phyloP scores from a whole-genome alignment of 495 filamentous ascomycete genomes.

The Platismatia glauca region DNA sequence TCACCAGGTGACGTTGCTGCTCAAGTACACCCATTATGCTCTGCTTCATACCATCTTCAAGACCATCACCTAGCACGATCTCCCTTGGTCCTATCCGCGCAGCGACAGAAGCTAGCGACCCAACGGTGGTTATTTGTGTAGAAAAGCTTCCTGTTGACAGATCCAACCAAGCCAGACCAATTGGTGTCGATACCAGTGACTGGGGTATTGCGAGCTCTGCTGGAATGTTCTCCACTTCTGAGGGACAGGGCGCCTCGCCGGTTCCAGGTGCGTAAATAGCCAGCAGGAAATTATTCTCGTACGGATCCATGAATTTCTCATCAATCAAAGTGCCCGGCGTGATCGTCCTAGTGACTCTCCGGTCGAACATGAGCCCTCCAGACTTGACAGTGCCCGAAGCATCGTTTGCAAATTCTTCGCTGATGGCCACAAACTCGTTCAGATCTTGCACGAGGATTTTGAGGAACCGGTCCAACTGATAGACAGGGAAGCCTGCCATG shows the following conservation, averaged over 20 bases:
- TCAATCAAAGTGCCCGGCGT: slow-evolving; percentile 94
- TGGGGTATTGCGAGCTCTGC: slow-evolving; percentile 24
- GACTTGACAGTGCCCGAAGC: slow-evolving; percentile 55
- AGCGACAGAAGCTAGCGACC: slow-evolving; percentile 65
- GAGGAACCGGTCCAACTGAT: slow-evolving; percentile 81
- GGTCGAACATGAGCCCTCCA: slow-evolving; percentile 71
- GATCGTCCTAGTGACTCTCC: slow-evolving; percentile 75
- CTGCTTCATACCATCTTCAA: slow-evolving; percentile 40
- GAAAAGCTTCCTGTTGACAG: slow-evolving; percentile 90
- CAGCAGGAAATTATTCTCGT: slow-evolving; percentile 84
- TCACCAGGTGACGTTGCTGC: slow-evolving; percentile 52
- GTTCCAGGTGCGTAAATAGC: slow-evolving; percentile 50
- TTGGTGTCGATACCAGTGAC: slow-evolving; percentile 34
- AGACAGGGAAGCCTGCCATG: slow-evolving; percentile 93
- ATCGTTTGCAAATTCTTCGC: slow-evolving; percentile 77
- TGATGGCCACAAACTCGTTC: slow-evolving; percentile 83
- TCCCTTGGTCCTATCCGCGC: slow-evolving; percentile 79
- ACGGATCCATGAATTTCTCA: slow-evolving; percentile 91
- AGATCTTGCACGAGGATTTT: slow-evolving; percentile 88
- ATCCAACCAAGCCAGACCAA: slow-evolving; percentile 91
- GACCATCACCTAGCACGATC: slow-evolving; percentile 61
- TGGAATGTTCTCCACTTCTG: neutral
- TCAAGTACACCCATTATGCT: slow-evolving; percentile 29
- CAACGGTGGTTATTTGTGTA: slow-evolving; percentile 67
- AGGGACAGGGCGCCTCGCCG: neutral